Base-by-base conservation (phyloP, 208 protist species). In the Trypanosoma vivax region DNA sequence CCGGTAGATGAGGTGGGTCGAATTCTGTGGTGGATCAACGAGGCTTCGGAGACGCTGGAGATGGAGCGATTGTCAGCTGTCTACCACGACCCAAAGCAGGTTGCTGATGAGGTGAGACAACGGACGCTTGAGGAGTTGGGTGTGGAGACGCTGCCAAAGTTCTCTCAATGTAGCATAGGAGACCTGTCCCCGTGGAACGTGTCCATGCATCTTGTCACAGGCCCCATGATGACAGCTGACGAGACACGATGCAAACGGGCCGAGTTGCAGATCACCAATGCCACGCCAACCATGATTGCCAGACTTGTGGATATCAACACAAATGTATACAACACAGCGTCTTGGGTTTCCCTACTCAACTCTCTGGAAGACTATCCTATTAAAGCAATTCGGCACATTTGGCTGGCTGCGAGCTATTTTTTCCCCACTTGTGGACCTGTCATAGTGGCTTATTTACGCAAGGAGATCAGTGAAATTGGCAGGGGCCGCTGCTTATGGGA, bases 151-250 rank as follows among this genome's bases (percentile, higher is more conserved):
- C 41, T 69, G 28, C 86, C 82, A 2, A 27, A 30, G 19, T 65
- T 80, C 14, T 55, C 49, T 14, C 78, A 86, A 48, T 78, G 73
- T 21, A 41, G 45, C 37, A 56, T 68, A 35, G 65, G 77, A 27
- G 74, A 79, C 21, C 56, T 69, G 9, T 90, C 73, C 37, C 86
- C 81, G 19, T 93, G 86, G 86, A 83, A 88, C 43, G 65, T 93
- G 10, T 56, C 84, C 19, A 65, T 79, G 16, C 68, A 60, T 23
- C 70, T 88, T 27, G 64, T 83, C 10, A 18, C 51, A 9, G 76
- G 70, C 10, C 60, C 65, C 21, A 14, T 70, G 7, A 42, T 65
- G n/a, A 37, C 52, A 11, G 19, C 54, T 34, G 54, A 74, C 54
- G 65, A 76, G 34, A 55, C 27, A 7, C 40, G 60, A 25, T 49